Evolutionary conservation across 441 rosid genomes (phyloP).

Genomic region (Eruca vesicaria): DNA sequence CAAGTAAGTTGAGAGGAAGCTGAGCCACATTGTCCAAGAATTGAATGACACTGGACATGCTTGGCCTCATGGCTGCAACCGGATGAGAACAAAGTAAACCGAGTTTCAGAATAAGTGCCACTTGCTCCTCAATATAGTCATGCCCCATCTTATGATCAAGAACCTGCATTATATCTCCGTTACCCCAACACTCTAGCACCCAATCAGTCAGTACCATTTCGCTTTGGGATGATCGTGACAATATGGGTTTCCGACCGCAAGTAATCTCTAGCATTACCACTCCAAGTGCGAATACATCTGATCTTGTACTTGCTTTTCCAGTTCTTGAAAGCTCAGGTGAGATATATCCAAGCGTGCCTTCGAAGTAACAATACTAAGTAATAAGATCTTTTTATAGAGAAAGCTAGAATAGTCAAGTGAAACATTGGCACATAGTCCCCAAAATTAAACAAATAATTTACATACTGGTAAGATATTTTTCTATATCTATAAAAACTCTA

Average conservation of each 20-base stretch:
- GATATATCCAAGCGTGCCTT: too few relatives aligned
- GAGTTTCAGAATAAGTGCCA: constrained; percentile 39
- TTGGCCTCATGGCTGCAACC: constrained; percentile 41
- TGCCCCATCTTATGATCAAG: constrained; percentile 39
- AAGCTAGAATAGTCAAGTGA: too few relatives aligned
- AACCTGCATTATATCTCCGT: constrained; percentile 26
- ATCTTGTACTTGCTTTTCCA: too few relatives aligned
- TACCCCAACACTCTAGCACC: constrained; percentile 45
- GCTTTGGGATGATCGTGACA: neutral
- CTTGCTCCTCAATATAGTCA: constrained; percentile 31
- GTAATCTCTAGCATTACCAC: too few relatives aligned
- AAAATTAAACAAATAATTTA: too few relatives aligned
- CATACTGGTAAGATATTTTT: too few relatives aligned
- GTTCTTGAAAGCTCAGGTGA: too few relatives aligned
- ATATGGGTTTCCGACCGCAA: constrained; percentile 28
- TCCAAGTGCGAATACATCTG: too few relatives aligned
- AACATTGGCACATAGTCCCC: too few relatives aligned
- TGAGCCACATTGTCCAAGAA: constrained; percentile 35
- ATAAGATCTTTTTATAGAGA: too few relatives aligned
- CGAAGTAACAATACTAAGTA: neutral
- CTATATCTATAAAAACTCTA: too few relatives aligned
- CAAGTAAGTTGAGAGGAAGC: constrained; percentile 28
- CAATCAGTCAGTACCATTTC: constrained; percentile 43
- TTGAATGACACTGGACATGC: constrained; percentile 43
- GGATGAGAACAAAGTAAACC: constrained; percentile 46